Evolutionary conservation across 805 yeast species (phyloP), one percentile per base, ranked within the genome.

Genomic region (Alloascoidea hylecoeti): DNA sequence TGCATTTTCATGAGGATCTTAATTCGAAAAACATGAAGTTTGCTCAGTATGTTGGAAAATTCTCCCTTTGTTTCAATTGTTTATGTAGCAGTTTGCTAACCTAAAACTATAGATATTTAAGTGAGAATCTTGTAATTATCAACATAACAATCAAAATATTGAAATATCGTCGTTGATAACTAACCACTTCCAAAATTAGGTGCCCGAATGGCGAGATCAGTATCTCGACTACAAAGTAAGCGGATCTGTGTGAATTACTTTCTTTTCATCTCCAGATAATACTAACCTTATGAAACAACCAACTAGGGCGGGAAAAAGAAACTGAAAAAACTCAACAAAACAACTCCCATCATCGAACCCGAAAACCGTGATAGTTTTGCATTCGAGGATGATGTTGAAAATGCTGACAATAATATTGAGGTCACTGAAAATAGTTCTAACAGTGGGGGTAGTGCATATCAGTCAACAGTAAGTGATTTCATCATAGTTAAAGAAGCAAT

Each of bases 301-400:
- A 16, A 15, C 15, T 35, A 49, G 57, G 50, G 48, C 6, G 80
- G 81, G 33, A 75, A 75, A 50, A 68, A 70, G 50, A 51, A 64
- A 33, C 67, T 75, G 39, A 66, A 68, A 42, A 57, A 57, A 39
- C 49, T 64, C n/a, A 41, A 33, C 35, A 44, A 48, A 39, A 45
- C 39, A 15, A 23, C 28, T 15, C 15, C 17, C 17, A 34, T 18
- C 27, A 13, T 28, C 36, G 38, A 39, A 14, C n/a, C n/a, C n/a
- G n/a, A n/a, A n/a, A n/a, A n/a, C n/a, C n/a, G n/a, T n/a, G 27
- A 3, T 5, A 18, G 38, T 28, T 28, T 28, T 23, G 30, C 33
- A 37, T 16, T 34, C 15, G 28, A 33, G 17, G 6, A 19, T 38
- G 35, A 18, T 34, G 17, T 32, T 23, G 13, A 14, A 37, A 15